Conservation (phyloP, 495 filamentous ascomycete species). For the Daldinia caldariorum region DNA sequence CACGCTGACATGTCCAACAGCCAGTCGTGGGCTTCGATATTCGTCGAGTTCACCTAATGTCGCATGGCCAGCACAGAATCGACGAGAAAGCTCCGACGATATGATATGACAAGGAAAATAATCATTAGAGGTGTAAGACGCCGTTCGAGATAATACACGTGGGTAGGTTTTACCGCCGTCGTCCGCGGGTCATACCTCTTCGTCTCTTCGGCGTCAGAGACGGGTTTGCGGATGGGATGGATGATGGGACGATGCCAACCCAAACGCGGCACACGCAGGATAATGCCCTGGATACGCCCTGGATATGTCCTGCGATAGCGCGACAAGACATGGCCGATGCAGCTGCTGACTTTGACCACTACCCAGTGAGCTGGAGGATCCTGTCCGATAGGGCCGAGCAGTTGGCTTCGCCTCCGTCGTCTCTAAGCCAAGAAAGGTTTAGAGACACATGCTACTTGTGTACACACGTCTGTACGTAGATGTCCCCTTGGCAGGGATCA, state of each 20-base stretch:
- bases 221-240: slow-evolving; percentile 8
- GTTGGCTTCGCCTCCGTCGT: slow-evolving; percentile 44
- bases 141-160: slow-evolving; percentile 41
- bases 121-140: slow-evolving; percentile 30
- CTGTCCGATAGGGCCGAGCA: slow-evolving; percentile 47
- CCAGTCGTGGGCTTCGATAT: slow-evolving; percentile 33
- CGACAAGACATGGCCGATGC: slow-evolving; percentile 26
- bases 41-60: slow-evolving; percentile 25
- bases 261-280: slow-evolving; percentile 20
- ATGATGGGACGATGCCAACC: slow-evolving; percentile 35
- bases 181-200: slow-evolving; percentile 21
- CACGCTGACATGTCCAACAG: slow-evolving; percentile 44
- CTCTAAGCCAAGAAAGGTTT: slow-evolving; percentile 40
- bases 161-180: slow-evolving; percentile 31
- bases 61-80: slow-evolving; percentile 40
- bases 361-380: slow-evolving; percentile 40
- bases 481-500: slow-evolving; percentile 38
- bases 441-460: slow-evolving; percentile 26
- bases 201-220: slow-evolving; percentile 11
- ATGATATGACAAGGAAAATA: slow-evolving; percentile 30
- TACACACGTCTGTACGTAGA: slow-evolving; percentile 24
- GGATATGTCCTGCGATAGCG: slow-evolving; percentile 15
- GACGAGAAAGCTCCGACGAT: slow-evolving; percentile 36
- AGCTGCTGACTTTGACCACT: slow-evolving; percentile 29
- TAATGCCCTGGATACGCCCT: slow-evolving; percentile 24